Conservation (phyloP, 208 protist genomes). For the Leishmania aethiopica region DNA sequence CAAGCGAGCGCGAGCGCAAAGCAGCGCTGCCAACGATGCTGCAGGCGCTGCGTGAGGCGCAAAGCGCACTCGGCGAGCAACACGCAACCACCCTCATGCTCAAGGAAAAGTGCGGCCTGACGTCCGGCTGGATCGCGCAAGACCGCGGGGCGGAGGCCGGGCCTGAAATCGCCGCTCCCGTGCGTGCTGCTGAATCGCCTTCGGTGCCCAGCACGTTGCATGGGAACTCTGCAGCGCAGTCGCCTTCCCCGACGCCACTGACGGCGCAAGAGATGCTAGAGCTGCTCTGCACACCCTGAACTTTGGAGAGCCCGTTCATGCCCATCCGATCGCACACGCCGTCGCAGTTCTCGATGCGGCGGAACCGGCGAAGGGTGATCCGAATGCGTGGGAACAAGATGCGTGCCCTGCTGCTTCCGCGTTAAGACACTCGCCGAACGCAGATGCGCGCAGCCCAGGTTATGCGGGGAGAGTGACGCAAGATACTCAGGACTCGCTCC, state of each 20-base stretch:
- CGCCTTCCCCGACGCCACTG: background rate
- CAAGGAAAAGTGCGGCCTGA: conserved; percentile 62
- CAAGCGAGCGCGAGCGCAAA: conserved; percentile 34
- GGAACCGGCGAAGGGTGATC: no score
- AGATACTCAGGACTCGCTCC: background rate
- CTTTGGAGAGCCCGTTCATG: conserved; percentile 25
- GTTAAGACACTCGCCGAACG: background rate
- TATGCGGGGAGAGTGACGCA: no score
- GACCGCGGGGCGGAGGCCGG: background rate
- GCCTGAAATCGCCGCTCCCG: no score
- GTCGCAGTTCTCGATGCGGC: background rate
- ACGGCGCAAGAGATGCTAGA: conserved; percentile 29
- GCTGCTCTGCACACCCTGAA: conserved; percentile 42
- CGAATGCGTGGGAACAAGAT: background rate
- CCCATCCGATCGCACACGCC: background rate
- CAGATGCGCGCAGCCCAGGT: no score
- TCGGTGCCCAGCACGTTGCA: no score
- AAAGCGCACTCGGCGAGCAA: conserved; percentile 48
- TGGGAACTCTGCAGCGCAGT: background rate
- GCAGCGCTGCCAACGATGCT: conserved; percentile 74
- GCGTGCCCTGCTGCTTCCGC: background rate
- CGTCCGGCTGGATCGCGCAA: conserved; percentile 31
- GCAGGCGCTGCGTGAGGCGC: conserved; percentile 63
- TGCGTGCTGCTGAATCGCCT: background rate
- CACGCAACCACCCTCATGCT: conserved; percentile 81